These are phyloP conservation scores for Podospora sp. DNA, from an alignment of 495 filamentous ascomycete species.

Conservation along the genomic window DNA sequence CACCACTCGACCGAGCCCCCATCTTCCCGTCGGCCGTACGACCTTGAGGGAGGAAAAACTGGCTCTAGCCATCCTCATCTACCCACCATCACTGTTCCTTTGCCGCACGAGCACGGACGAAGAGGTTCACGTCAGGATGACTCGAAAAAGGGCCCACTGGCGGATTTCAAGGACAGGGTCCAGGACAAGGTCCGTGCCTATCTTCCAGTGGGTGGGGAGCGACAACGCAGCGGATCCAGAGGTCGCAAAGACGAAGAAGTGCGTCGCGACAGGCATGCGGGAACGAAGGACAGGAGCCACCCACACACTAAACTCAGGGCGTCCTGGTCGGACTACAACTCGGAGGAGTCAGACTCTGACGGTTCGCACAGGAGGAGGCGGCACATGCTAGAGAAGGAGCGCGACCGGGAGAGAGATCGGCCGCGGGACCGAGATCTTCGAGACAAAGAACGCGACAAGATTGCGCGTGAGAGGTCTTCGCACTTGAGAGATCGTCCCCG, in stretches of 20 bases:
- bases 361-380: neutral
- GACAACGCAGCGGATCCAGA: slow-evolving; percentile 30
- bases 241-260: slow-evolving; percentile 23
- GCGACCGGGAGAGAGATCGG: slow-evolving; percentile 24
- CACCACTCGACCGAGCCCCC: slow-evolving; percentile 31
- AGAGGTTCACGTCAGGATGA: slow-evolving; percentile 20
- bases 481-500: slow-evolving; percentile 8
- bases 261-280: slow-evolving; percentile 11
- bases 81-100: slow-evolving; percentile 1
- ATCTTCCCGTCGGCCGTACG: slow-evolving; percentile 29
- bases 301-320: slow-evolving; percentile 25
- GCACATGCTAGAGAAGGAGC: slow-evolving; percentile 24
- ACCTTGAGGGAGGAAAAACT: slow-evolving; percentile 18
- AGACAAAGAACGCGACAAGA: slow-evolving; percentile 26
- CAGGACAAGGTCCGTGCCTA: slow-evolving; percentile 30
- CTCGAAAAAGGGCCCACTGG: slow-evolving; percentile 22
- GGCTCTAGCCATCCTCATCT: slow-evolving; percentile 23
- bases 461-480: slow-evolving; percentile 2
- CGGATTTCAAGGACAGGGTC: slow-evolving; percentile 31
- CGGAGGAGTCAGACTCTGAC: slow-evolving; percentile 26
- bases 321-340: slow-evolving; percentile 31
- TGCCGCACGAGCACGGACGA: neutral
- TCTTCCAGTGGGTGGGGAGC: slow-evolving; percentile 26
- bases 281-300: slow-evolving; percentile 16
- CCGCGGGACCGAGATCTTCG: slow-evolving; percentile 17